Base-by-base conservation (phyloP, 495 filamentous ascomycete species). In the Copromyces sp. region DNA sequence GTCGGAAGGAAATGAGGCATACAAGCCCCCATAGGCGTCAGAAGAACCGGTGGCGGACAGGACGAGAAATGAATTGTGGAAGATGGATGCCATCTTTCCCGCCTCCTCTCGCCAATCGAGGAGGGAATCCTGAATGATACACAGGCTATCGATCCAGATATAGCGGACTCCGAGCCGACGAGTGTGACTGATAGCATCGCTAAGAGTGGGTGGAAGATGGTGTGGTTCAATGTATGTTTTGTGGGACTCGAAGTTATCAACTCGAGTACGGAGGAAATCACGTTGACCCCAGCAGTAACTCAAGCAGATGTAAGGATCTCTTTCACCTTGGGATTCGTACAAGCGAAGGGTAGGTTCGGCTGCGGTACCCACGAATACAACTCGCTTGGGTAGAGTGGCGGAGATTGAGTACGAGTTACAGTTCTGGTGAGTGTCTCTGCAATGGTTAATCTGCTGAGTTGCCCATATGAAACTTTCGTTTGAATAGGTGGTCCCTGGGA, bases 91-190 rank as follows among this genome's bases (percentile, higher is more conserved):
- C 74, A 75, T 75, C 29, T 24, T 39, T 17, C 69, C 53, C 6
- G 74, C 74, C 42, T 75, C 74, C 39, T 40, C 35, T 9, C 69
- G 59, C 74, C 74, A 75, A 4, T 75, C 74, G 17, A 41, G 14
- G 16, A 42, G 32, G 45, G 24, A 72, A 32, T 35, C 68, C 24
- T 70, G 69, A 0, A 70, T 24, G 0, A 70, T 70, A 32, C 69
- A 70, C 24, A 47, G 29, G 32, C 69, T 47, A 42, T 70, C 69
- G 17, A 70, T 45, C 69, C 39, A 70, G 20, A 70, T 32, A 11
- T 53, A 70, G 9, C 20, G 69, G 69, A 70, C 42, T 32, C 69
- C 69, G 20, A 70, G n/a, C 0, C 17, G 8, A 24, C 40, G 69
- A 0, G 42, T 42, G 39, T 42, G n/a, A 70, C 1, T 20, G 8